Base-by-base conservation (phyloP, 495 filamentous ascomycete species). In the Trichoderma reesei region DNA sequence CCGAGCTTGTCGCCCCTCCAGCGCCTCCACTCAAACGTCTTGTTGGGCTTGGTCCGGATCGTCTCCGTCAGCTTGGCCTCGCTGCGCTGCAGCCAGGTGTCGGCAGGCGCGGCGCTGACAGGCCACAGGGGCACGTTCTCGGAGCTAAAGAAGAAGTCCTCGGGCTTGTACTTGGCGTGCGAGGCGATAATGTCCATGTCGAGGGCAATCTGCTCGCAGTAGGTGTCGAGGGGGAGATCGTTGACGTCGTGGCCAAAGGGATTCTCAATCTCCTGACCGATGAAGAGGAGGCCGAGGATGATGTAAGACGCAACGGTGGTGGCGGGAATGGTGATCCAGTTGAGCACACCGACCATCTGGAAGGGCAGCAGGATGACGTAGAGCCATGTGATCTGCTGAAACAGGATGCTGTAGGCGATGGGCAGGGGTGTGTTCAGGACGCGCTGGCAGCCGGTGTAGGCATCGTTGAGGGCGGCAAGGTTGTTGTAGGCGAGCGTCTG, bases 201-300 rank as follows among this genome's bases (percentile, higher is more conserved):
- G 10, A 79, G 65, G 3, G 83, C 80, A 56, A 96, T 77, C 68
- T 88, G 84, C 9, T 84, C 79, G 72, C 90, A 93, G 78, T 87
- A 95, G 0, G 77, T 76, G 72, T 92, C 89, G 0, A 95, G 81
- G 9, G 89, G 88, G 14, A 96, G 79, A 71, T 96, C 91, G 70
- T 95, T 95, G 66, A 91, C 90, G 71, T 95, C 91, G 61, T 85
- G 76, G 34, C 91, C 90, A 73, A 96, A 95, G 8, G 90, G 91
- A 72, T 95, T 91, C 72, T 96, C 91, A 67, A 96, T 88, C 74
- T 95, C 90, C 67, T 86, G 84, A 31, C 91, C 90, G 68, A 92
- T 91, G 70, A 90, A 85, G 46, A 90, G 86, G 64, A 96, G 85
- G n/a, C 89, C 91, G 65, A 96, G 82, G 71, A 96, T 93, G 66